Evolutionary conservation across 176 grass and related monocot species (phyloP).

Genomic region (Carex scoparia): DNA sequence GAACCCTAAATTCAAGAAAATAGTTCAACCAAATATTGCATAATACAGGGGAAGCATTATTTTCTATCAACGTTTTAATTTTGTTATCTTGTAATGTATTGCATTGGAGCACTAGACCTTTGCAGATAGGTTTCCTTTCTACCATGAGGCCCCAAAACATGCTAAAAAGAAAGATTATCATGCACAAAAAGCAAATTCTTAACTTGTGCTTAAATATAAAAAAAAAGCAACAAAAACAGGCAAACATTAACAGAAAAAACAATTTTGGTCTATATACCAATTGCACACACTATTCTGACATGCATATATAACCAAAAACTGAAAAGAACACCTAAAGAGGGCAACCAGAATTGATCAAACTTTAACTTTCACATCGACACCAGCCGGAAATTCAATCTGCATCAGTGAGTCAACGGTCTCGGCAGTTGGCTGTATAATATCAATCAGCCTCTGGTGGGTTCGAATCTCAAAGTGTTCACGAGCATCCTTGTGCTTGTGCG

Average conservation of each 20-base stretch:
- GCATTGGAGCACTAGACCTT: neutral
- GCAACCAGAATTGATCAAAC: constrained; percentile 43
- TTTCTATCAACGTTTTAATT: neutral
- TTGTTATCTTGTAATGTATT: neutral
- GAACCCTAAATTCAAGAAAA: neutral
- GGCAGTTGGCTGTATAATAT: constrained; percentile 89
- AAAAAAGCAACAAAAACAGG: constrained; percentile 7
- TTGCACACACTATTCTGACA: neutral
- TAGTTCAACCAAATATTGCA: neutral
- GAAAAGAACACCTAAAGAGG: neutral
- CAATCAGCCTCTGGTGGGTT: constrained; percentile 82
- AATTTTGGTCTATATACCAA: neutral
- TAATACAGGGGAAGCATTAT: neutral
- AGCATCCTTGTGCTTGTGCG: constrained; percentile 94
- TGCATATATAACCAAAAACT: neutral
- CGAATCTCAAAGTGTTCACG: constrained; percentile 95
- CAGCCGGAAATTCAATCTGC: constrained; percentile 90
- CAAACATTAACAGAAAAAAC: constrained; percentile 1
- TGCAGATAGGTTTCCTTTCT: neutral
- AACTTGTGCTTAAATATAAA: neutral
- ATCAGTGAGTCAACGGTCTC: constrained; percentile 92
- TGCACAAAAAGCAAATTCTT: neutral
- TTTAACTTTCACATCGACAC: constrained; percentile 97
- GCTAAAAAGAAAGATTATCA: neutral
- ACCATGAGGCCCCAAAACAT: neutral